Base-by-base conservation (phyloP, 331 rosid genomes). In the Stylosanthes scabra region DNA sequence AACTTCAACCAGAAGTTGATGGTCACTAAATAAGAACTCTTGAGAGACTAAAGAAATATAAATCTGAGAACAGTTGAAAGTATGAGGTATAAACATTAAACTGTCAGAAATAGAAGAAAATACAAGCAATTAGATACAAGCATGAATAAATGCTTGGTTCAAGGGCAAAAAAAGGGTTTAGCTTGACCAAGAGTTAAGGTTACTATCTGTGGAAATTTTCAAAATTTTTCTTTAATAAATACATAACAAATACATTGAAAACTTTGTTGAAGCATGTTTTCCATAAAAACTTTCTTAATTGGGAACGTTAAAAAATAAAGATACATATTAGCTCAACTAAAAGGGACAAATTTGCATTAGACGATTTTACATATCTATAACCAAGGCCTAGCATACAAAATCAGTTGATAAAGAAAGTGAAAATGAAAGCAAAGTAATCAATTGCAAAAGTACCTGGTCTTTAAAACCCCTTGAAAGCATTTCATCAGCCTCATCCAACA, bases 401-500 rank as follows among this genome's bases (percentile, higher is more conserved):
- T 29, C 29, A 29, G 25, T 27, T 14, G 61, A 1, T 6, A 60
- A 41, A 4, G 8, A 40, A 41, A 58, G 44, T 44, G 69, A n/a
- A 51, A 71, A 8, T n/a, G 44, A 63, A 11, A n/a, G 10, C 40
- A 16, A 9, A 31, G 25, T 37, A 3, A 51, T 1, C 9, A 39
- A 28, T 15, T 56, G 15, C 13, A 76, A 52, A 57, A 46, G 57
- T 13, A 90, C 96, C 96, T 90, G 96, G 73, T 90, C 93, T 70
- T 88, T 90, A 69, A 90, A 90, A 72, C 93, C 96, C 8, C 93
- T 78, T 12, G 96, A 90, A 66, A 90, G 93, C 96, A 90, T 90
- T 81, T 88, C 96, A 77, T 90, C 96, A 46, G 96, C 96, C 79
- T 90, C 96, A 84, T 90, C 96, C 85, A 90, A 83, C 16, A 88